A percentile compares a stretch with the other conserved stretches of the same genome.
Conservation (phyloP, 805 yeast genomes). For the Kodamaea kaohsiungensis region DNA sequence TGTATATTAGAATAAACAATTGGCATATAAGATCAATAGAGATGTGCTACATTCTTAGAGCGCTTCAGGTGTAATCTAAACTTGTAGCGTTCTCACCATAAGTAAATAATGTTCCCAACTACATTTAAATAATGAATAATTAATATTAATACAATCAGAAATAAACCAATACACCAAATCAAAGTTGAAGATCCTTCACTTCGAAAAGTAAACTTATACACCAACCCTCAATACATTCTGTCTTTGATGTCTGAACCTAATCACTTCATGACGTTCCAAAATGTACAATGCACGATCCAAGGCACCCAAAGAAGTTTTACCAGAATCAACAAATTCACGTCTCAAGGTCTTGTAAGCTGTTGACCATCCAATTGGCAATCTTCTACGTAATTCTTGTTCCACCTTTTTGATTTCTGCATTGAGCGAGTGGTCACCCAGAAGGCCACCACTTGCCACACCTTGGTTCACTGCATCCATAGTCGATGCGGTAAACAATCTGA, state of each 20-base stretch:
- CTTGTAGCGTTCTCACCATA: no score
- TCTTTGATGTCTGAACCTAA: conserved; percentile 85
- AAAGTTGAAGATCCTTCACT: background rate
- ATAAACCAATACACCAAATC: conserved; percentile 1
- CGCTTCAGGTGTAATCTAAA: no score
- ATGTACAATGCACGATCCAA: conserved; percentile 80
- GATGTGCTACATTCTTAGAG: no score
- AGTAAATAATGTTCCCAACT: no score
- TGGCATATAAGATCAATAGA: background rate
- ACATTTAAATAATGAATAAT: background rate
- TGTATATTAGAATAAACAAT: background rate
- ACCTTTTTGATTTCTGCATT: conserved; percentile 74
- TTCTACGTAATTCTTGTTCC: conserved; percentile 81
- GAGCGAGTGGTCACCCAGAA: conserved; percentile 55
- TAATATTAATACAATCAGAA: conserved; percentile 6
- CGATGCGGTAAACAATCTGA: conserved; percentile 90
- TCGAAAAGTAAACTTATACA: conserved; percentile 35
- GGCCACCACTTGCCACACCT: conserved; percentile 48
- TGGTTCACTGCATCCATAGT: conserved; percentile 93
- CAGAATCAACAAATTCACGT: conserved; percentile 74
- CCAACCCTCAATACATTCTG: conserved; percentile 77
- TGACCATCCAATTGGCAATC: conserved; percentile 96
- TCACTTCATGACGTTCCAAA: conserved; percentile 83
- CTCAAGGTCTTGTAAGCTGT: conserved; percentile 83
- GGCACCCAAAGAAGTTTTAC: conserved; percentile 64